Conservation (phyloP, 192 early-diverging fungal species). For the Backusella australiensis region DNA sequence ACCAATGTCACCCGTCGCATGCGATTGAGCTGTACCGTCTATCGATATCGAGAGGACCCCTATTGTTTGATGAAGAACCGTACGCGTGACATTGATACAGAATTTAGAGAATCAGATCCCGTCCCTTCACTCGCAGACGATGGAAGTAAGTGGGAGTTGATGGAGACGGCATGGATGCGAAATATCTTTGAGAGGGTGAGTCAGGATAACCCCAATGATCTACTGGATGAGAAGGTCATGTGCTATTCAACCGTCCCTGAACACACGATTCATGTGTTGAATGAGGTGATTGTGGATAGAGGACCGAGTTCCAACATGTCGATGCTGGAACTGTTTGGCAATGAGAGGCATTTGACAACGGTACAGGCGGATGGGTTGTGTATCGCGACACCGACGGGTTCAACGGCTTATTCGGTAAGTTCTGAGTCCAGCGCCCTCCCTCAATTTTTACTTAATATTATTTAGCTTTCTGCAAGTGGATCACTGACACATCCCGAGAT, state of each 20-base stretch:
- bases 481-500: constrained; percentile 93
- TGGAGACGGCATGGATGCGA: constrained; percentile 34
- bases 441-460: too few relatives aligned
- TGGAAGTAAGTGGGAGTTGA: constrained; percentile 37
- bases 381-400: constrained; percentile 91
- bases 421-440: too few relatives aligned
- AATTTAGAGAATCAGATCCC: background rate
- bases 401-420: constrained; percentile 75
- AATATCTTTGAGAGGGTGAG: constrained; percentile 15
- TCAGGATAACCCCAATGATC: constrained; percentile 9
- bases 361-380: constrained; percentile 96
- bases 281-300: constrained; percentile 92
- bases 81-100: background rate
- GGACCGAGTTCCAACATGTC: constrained; percentile 89
- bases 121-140: background rate
- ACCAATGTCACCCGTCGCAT: constrained; percentile 85
- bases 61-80: background rate
- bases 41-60: constrained; percentile 47
- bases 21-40: constrained; percentile 89
- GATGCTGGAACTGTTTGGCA: constrained; percentile 79
- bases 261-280: constrained; percentile 85
- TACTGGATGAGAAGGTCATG: constrained; percentile 37
- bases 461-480: constrained; percentile 81
- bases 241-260: constrained; percentile 55
- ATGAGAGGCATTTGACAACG: constrained; percentile 85